Conservation (phyloP, 2,329 filamentous ascomycete species). For the Trichoderma citrinoviride region DNA sequence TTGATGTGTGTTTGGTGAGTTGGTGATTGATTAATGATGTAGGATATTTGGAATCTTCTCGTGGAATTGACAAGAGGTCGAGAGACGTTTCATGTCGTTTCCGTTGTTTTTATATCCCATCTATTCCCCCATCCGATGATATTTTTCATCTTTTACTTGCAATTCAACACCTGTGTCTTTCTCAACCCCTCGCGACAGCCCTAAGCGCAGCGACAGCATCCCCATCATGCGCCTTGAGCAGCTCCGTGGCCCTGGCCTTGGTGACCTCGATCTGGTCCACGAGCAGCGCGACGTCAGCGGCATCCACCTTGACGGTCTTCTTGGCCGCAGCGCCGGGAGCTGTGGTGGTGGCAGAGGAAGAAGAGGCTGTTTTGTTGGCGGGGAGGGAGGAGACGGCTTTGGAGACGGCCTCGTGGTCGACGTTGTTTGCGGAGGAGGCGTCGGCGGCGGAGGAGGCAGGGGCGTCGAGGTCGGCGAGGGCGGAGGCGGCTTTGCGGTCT, state of each 20-base stretch:
- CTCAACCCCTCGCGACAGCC: constrained; percentile 45
- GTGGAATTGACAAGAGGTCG: too few relatives aligned
- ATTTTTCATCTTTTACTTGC: background rate
- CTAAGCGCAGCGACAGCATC: constrained; percentile 65
- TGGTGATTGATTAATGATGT: too few relatives aligned
- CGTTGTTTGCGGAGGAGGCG: constrained; percentile 47
- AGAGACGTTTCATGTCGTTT: background rate
- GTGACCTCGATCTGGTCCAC: constrained; percentile 70
- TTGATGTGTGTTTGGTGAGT: too few relatives aligned
- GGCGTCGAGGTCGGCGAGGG: constrained; percentile 70
- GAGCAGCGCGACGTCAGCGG: constrained; percentile 66
- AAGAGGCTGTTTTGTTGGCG: too few relatives aligned
- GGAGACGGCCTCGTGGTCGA: constrained; percentile 67
- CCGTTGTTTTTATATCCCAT: background rate
- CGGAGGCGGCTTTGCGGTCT: constrained; percentile 73
- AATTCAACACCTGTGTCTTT: too few relatives aligned
- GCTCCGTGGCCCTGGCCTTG: constrained; percentile 70
- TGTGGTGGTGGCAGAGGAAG: too few relatives aligned
- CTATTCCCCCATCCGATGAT: constrained; percentile 25
- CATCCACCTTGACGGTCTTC: constrained; percentile 71
- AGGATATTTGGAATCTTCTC: too few relatives aligned
- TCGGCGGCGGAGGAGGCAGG: constrained; percentile 47
- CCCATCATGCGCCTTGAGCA: constrained; percentile 70
- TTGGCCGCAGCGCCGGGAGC: constrained; percentile 37
- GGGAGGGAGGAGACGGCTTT: constrained; percentile 71